Base-by-base conservation (phyloP, 2,329 filamentous ascomycete species). In the Cordyceps fumosorosea region DNA sequence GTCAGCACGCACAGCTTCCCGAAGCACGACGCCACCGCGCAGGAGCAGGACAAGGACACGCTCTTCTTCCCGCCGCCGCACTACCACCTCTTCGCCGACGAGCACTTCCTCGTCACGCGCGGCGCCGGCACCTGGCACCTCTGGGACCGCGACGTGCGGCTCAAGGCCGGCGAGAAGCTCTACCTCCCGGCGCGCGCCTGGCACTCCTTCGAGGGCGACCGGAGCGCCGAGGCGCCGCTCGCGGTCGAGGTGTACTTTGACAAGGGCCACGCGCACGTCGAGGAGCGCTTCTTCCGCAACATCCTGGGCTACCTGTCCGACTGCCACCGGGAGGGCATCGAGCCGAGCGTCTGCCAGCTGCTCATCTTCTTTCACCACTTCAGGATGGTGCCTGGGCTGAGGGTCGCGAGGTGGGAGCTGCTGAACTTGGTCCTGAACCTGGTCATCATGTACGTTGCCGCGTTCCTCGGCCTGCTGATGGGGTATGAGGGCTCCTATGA, bases 281-380 rank as follows among this genome's bases (percentile, higher is more conserved):
- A 68, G 60, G 65, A 68, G 55, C 55, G 63, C 5, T 68, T 68
- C 58, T 68, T 68, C 60, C 63, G 67, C 56, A 68, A 68, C 59
- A 63, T 64, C 20, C 62, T 67, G 12, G 63, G 64, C n/a, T 68
- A 68, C 56, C 34, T 68, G 18, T 58, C 66, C 37, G 67, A 68
- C 56, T 68, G 67, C 47, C 59, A 64, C 16, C 60, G 37, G n/a
- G 60, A 64, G 5, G 42, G 48, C 2, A 14, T 54, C 8, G 59
- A 47, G 11, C 66, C 67, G 11, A 66, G 64, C 63, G 44, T 66
- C 47, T 65, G 66, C 26, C 67, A 69, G 64, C 59, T 69, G 37
- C 64, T 67, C 62, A 63, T 67, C 16, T 67, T 69, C 45, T 59
- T 67, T 22, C 44, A 60, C 34, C 42, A 53, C 32, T 64, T 64